Base-by-base conservation (phyloP, 2,329 filamentous ascomycete genomes). In the Xylariales sp. region DNA sequence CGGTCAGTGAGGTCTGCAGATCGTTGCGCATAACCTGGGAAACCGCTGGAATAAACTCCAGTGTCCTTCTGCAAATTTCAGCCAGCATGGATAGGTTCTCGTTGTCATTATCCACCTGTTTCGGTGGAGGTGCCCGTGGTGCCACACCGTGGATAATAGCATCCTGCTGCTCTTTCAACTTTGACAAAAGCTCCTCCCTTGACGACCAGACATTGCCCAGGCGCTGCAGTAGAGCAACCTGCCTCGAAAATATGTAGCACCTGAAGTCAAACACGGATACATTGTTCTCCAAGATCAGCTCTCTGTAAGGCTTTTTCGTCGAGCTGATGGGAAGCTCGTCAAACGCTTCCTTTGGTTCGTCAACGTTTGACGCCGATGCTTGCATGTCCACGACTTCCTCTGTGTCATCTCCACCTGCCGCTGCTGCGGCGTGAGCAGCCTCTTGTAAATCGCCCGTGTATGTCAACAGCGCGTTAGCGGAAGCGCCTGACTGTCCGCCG, bases 211-310 rank as follows among this genome's bases (percentile, higher is more conserved):
- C 78, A 54, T 91, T 93, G n/a, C 86, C 89, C 1, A 95, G 74
- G 5, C 90, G 78, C 11, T 95, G 70, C 2, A 97, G 71, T 1
- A 98, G 65, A 3, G 85, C 78, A 45, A 95, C 79, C 53, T 98
- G 91, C 17, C 93, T 78, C 4, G 88, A 82, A 59, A 97, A 98
- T 11, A 98, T 81, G 58, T 98, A 98, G 50, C 85, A 88, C 34
- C 88, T 76, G 58, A 98, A 97, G 60, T 98, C 93, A 55, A 97
- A 96, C 3, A 95, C 73, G 0, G 93, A 98, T 24, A 98, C 94
- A 48, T 95, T 87, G 65, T 94, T 98, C 12, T 87, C 84, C 27
- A 98, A 70, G 33, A 98, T 98, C 52, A 95, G 79, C 40, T 94
- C 88, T 36, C 91, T 80, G 56, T 97, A 98, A 2, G 86, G 76